Conservation (phyloP, 73 alveolate genomes). For the Tetrahymena elliotti region DNA sequence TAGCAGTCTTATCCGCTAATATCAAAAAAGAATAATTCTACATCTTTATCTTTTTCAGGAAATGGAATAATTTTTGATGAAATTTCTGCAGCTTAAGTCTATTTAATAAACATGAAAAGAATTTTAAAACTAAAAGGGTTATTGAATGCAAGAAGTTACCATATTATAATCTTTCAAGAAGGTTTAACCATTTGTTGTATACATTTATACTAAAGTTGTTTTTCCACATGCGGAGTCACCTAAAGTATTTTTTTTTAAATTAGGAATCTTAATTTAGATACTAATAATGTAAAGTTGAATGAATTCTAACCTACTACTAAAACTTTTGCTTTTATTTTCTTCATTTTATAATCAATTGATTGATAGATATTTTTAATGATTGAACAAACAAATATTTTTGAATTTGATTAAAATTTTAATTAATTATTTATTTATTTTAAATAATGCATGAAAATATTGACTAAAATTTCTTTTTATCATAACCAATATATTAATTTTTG, state of each 20-base stretch:
- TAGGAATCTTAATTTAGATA: background rate
- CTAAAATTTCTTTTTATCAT: background rate
- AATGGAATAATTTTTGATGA: slow-evolving; percentile 22
- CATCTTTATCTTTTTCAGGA: slow-evolving; percentile 27
- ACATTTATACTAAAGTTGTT: slow-evolving; percentile 14
- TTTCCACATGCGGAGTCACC: slow-evolving; percentile 37
- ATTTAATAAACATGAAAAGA: background rate
- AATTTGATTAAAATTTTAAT: background rate
- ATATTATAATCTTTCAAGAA: slow-evolving; percentile 27
- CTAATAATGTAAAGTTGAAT: background rate
- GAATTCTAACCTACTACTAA: background rate
- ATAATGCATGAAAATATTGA: background rate
- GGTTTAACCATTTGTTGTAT: slow-evolving; percentile 12
- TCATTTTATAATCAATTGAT: background rate
- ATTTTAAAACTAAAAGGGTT: background rate
- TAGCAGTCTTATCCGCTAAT: slow-evolving; percentile 32
- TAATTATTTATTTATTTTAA: background rate
- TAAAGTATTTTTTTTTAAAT: background rate
- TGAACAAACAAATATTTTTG: background rate
- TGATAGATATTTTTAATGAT: background rate
- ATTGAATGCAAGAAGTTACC: background rate
- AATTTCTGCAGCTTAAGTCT: slow-evolving; percentile 34
- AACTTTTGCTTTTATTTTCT: background rate
- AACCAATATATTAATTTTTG: background rate
- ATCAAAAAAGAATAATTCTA: slow-evolving; percentile 28